Conservation (phyloP, 108 stramenopile species). For the Nitzschia palea region DNA sequence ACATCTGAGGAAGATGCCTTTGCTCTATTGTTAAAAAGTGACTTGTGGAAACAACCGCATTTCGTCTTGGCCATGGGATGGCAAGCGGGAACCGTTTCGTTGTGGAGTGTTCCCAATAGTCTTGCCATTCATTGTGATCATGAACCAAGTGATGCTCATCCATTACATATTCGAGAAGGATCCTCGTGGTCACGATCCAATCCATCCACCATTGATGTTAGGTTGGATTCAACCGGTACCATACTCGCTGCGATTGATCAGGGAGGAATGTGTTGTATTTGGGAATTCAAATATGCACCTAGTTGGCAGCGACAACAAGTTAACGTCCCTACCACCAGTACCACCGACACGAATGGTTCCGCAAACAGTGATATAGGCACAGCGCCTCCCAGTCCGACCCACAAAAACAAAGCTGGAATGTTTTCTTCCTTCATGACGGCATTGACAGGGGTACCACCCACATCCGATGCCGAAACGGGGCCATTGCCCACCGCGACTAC, state of each 20-base stretch:
- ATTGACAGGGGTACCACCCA: constrained; percentile 28
- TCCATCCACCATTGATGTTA: constrained; percentile 36
- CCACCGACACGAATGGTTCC: too few species aligned
- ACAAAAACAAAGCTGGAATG: constrained; percentile 13
- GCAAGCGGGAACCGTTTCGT: constrained; percentile 16
- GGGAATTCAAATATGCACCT: constrained; percentile 42
- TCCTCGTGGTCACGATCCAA: not conserved
- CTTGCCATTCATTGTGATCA: not conserved
- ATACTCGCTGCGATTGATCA: constrained; percentile 48
- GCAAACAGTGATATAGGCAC: not conserved
- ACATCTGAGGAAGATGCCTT: constrained; percentile 1
- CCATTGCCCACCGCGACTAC: not conserved
- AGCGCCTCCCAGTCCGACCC: not conserved
- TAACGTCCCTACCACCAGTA: not conserved
- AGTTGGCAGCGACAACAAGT: constrained; percentile 18
- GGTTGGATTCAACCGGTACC: constrained; percentile 50
- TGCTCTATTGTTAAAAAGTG: constrained; percentile 10
- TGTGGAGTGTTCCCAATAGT: not conserved
- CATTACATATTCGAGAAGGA: constrained; percentile 8
- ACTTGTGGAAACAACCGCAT: constrained; percentile 40
- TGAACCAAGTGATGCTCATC: not conserved
- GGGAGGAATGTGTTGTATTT: constrained; percentile 42
- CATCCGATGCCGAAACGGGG: not conserved
- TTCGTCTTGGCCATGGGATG: constrained; percentile 27
- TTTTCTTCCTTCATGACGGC: constrained; percentile 48